Evolutionary conservation across 352 stramenopile species (phyloP), one percentile per base, ranked within the genome.

Genomic region (Thalassiosira exigua): DNA sequence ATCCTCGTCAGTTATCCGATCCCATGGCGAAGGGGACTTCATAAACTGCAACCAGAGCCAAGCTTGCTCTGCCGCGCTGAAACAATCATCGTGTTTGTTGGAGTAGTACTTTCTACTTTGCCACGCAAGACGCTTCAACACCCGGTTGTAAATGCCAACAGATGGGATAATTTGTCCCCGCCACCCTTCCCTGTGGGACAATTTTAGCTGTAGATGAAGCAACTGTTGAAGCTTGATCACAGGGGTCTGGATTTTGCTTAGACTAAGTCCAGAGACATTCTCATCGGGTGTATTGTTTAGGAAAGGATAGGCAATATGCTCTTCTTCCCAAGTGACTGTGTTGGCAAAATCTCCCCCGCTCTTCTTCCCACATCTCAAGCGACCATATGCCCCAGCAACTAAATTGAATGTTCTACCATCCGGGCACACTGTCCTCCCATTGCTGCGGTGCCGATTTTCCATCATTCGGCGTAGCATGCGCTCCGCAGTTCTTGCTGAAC

Each of bases 391-490:
- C 22, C 69, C 77, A 26, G 77, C 69, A 12, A 85, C 77, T 17
- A 85, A 60, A 41, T 51, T n/a, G 68, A 85, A 85, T 5, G 77
- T 85, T 44, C 29, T 39, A 4, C 24, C 53, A 77, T 85, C 70
- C 7, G 77, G 77, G 41, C 77, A 85, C 39, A 72, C 77, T 26
- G 77, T 85, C 56, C 77, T 76, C 21, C 77, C 77, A 69, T 75
- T 69, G 53, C 77, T 85, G 19, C 71, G 56, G 36, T 75, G 69
- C 51, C 77, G 57, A 75, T 85, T 85, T 58, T 85, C 69, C 65
- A 85, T 81, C 77, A 85, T 85, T 14, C 77, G 64, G 64, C 69
- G 69, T 21, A 85, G 52, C 77, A 85, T 85, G 19, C 65, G 41
- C 66, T 85, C 77, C n/a, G 64, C 52, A 27, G 56, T 81, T 60